These are phyloP conservation scores for Arabidopsis lyrata DNA, from an alignment of 441 rosid species.

Conservation along the genomic window DNA sequence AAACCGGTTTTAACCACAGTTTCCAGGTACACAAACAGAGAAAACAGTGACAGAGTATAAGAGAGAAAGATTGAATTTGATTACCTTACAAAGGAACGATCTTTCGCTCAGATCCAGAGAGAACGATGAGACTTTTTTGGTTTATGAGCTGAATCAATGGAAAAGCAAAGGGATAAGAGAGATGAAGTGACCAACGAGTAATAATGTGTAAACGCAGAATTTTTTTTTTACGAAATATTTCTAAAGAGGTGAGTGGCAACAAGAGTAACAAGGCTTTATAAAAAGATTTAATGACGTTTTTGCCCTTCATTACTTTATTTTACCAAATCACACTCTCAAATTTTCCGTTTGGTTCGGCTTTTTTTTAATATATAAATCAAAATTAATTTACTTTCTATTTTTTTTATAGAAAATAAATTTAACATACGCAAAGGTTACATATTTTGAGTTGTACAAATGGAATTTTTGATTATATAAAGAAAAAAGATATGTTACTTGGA, in stretches of 20 bases:
- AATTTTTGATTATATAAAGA: not conserved
- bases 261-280: conserved; percentile 47
- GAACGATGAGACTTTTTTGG: conserved; percentile 18
- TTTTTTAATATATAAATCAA: not conserved
- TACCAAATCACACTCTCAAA: conserved; percentile 20
- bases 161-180: conserved; percentile 36
- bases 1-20: not conserved
- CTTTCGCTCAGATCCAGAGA: conserved; percentile 46
- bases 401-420: not conserved
- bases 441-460: not conserved
- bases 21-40: conserved; percentile 12
- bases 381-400: not conserved
- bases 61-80: conserved; percentile 5
- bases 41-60: conserved; percentile 1
- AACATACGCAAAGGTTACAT: not conserved
- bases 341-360: not conserved
- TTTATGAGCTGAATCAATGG: conserved; percentile 31
- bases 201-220: not conserved
- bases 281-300: conserved; percentile 44
- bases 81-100: conserved; percentile 42
- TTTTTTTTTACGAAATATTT: not conserved
- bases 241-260: conserved; percentile 20
- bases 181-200: conserved; percentile 43
- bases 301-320: conserved; percentile 32
- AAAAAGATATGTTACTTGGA: conserved; percentile 33